Base-by-base conservation (phyloP, 306 rosid species). In the Hylodesmum podocarpum region DNA sequence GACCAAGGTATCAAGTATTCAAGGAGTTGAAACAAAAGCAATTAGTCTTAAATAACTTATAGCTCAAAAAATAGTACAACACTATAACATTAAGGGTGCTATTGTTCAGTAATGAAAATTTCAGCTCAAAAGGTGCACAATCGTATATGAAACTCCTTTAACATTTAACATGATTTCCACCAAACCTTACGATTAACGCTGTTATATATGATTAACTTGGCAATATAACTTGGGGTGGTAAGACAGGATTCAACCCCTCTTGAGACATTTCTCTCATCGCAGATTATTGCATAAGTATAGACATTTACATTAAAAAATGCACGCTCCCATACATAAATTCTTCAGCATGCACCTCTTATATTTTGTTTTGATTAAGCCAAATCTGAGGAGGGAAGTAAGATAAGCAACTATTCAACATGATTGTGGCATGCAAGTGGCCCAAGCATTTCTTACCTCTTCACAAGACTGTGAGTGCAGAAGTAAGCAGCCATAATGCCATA, bases 401-500 rank as follows among this genome's bases (percentile, higher is more conserved):
- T 65, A 34, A 49, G 46, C 82, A 73, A 39, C 73, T 31, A 63
- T 43, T 51, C 75, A 24, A 29, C 51, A 11, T 29, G 69, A 61
- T 40, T 78, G 66, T 34, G 47, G 29, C 50, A 58, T 9, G 63
- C 69, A 61, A 40, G 67, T 16, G 73, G 54, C 65, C 72, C 0
- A 29, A 27, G 72, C 34, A 66, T 40, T 75, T 73, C 63, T 22
- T 37, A 41, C 36, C 66, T 21, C 37, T 39, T 57, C 54, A 39
- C 40, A 15, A 7, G n/a, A 74, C 40, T 66, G 22, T 58, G 19
- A 31, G 55, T 33, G 25, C 61, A 7, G 6, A 8, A n/a, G 49
- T 62, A 55, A 61, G 81, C 54, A 61, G 66, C 53, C 78, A 50
- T 71, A 50, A 24, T 62, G 76, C 28, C 78, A 39, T 64, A 49